Evolutionary conservation across 345 rosid genomes (phyloP).

Genomic region (Nasturtium officinale): DNA sequence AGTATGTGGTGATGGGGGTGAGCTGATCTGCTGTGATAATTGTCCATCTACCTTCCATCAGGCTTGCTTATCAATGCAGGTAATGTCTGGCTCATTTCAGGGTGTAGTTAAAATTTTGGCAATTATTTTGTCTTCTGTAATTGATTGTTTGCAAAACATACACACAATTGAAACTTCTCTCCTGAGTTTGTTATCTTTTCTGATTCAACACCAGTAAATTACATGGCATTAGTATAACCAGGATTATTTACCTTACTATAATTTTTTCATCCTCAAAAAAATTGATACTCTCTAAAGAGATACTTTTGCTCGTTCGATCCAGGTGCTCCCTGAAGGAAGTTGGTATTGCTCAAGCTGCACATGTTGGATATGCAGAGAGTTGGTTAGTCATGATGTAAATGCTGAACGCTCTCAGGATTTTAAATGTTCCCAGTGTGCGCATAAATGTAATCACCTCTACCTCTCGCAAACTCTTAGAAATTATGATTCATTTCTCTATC

Average conservation of each 20-base stretch:
- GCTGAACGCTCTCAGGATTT: conserved; percentile 48
- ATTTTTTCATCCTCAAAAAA: not conserved
- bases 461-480: conserved; percentile 11
- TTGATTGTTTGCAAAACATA: not conserved
- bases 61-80: conserved; percentile 83
- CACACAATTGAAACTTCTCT: conserved; percentile 7
- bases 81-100: conserved; percentile 43
- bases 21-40: conserved; percentile 90
- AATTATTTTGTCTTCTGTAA: not conserved
- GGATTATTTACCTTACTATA: not conserved
- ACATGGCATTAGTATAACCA: conserved; percentile 12
- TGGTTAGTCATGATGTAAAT: conserved; percentile 60
- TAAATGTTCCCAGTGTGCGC: conserved; percentile 86
- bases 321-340: conserved; percentile 91
- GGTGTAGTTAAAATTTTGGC: not conserved
- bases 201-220: conserved; percentile 5
- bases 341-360: conserved; percentile 97
- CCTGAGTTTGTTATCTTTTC: not conserved
- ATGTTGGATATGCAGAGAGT: conserved; percentile 72
- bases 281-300: conserved; percentile 21
- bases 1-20: conserved; percentile 88
- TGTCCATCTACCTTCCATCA: conserved; percentile 93
- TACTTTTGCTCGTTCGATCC: conserved; percentile 30
- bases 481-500: conserved; percentile 6
- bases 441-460: conserved; percentile 64